Percentiles rank a stretch among this genome's conserved stretches.
These are phyloP conservation scores for Arctium lappa DNA, from an alignment of 129 eudicot species.

Conservation along the genomic window DNA sequence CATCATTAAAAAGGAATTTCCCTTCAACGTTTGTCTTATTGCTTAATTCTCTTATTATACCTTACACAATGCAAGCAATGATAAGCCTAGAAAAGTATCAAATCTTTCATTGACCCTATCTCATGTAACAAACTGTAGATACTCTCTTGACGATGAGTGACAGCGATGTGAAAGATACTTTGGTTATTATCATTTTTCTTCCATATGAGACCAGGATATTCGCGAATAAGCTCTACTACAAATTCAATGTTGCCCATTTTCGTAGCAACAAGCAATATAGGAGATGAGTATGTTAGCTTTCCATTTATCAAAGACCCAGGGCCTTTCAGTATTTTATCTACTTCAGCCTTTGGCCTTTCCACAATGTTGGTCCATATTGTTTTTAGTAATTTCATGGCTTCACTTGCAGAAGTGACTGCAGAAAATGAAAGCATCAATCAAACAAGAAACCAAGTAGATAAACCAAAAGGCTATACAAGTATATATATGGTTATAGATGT, in stretches of 20 bases:
- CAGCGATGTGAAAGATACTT: background rate
- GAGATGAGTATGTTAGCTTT: background rate
- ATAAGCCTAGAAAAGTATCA: background rate
- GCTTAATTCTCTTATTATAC: too few species aligned
- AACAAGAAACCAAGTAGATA: background rate
- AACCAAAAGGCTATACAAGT: background rate
- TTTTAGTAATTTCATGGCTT: background rate
- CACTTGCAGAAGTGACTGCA: background rate
- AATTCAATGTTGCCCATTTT: background rate
- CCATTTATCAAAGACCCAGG: background rate
- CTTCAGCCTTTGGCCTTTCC: background rate
- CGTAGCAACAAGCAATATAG: slow-evolving; percentile 15
- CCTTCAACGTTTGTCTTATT: too few species aligned
- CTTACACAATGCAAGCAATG: too few species aligned
- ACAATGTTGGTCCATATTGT: background rate
- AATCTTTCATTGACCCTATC: background rate
- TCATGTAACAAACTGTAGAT: background rate
- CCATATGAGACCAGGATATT: background rate
- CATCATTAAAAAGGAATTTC: too few species aligned
- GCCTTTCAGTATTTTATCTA: background rate
- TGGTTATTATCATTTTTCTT: background rate
- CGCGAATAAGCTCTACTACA: background rate
- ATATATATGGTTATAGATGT: too few species aligned
- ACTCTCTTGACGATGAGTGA: slow-evolving; percentile 17
- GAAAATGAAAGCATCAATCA: background rate